Percentiles rank a stretch among this genome's conserved stretches.
These are phyloP conservation scores for Fusarium torreyae DNA, from an alignment of 2,329 filamentous ascomycete genomes.

Conservation along the genomic window DNA sequence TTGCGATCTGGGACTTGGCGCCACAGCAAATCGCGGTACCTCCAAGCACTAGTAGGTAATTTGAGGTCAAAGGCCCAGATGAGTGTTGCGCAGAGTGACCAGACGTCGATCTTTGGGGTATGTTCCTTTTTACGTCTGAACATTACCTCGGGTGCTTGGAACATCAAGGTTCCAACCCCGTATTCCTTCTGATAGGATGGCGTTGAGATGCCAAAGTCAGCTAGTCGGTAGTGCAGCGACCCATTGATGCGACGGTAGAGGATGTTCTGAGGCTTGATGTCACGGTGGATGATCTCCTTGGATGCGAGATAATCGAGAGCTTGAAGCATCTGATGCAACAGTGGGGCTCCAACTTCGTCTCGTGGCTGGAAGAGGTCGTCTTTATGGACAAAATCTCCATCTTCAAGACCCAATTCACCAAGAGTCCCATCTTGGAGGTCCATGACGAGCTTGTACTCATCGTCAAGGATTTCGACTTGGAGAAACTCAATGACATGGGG, in stretches of 20 bases:
- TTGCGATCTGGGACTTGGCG: no score
- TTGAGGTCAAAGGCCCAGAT: background rate
- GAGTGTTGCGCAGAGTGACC: background rate
- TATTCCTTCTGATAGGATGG: background rate
- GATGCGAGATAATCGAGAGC: constrained; percentile 11
- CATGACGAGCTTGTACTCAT: constrained; percentile 1
- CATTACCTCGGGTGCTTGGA: background rate
- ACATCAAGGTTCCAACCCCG: background rate
- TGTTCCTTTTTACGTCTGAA: background rate
- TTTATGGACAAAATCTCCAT: background rate
- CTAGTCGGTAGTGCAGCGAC: background rate
- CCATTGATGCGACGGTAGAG: background rate
- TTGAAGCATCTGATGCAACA: constrained; percentile 8
- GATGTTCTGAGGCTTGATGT: constrained; percentile 6
- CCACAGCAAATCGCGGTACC: background rate
- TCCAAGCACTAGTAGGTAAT: background rate
- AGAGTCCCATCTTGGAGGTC: background rate
- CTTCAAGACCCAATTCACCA: background rate
- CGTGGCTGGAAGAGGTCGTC: background rate
- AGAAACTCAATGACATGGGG: constrained; percentile 11
- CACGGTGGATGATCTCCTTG: constrained; percentile 3
- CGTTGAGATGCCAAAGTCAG: constrained; percentile 2
- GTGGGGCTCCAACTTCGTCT: background rate
- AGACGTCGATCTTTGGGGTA: constrained; percentile 5
- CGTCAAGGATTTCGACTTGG: background rate